Base-by-base conservation (phyloP, 305 asterid genomes). In the Ilex paraguariensis region DNA sequence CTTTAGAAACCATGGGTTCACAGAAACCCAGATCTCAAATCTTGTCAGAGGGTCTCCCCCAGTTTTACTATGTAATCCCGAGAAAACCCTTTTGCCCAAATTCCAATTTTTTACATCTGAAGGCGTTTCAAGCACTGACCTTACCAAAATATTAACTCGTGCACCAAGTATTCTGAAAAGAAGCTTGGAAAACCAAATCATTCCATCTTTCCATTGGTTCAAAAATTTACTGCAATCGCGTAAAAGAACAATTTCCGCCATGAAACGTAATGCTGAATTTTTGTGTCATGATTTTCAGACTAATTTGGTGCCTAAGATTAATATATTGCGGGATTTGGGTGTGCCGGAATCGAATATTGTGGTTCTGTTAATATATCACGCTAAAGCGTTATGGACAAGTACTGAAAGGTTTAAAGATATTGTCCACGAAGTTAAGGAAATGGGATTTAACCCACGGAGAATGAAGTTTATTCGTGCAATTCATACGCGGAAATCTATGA, bases 341-440 rank as follows among this genome's bases (percentile, higher is more conserved):
- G 53, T 48, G 13, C 13, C 53, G 5, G 40, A 65, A 44, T 54
- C 64, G 1, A 60, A 44, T 7, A 60, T 70, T 13, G 30, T 13
- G 5, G 30, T 53, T 54, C 59, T 31, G 6, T 4, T 70, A 32
- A 61, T 46, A 31, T 13, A 21, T 13, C 33, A 33, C 32, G 60
- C 66, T 32, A 32, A 42, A 15, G n/a, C 60, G 28, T 49, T 70
- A 7, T n/a, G 8, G 6, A 65, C 10, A 32, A 17, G 5, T 4
- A 31, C 66, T 9, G 68, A 64, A 1, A 36, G 32, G 15, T 66
- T 78, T 42, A 68, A 46, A 13, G 70, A 45, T 33, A 11, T 31
- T 10, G 65, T 78, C 13, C 54, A 69, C 1, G 31, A 59, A 39
- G 73, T 72, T 31, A 30, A 58, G 62, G 54, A 68, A 48, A 66